Conservation (phyloP, 495 filamentous ascomycete species). For the Platismatia glauca region DNA sequence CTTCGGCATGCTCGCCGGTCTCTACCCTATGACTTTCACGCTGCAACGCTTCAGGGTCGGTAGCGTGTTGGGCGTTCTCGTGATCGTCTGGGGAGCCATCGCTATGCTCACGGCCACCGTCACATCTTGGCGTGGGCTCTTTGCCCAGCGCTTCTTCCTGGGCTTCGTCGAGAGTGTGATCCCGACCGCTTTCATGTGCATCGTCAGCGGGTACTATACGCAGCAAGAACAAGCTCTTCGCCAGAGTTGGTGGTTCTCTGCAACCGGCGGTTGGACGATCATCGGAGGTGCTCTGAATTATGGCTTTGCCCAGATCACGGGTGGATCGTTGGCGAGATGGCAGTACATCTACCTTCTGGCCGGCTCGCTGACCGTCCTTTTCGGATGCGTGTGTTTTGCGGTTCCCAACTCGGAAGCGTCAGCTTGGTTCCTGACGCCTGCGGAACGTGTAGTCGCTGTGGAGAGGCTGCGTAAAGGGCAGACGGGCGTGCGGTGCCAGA, state of each 20-base stretch:
- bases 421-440: slow-evolving; percentile 45
- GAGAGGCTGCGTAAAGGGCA: slow-evolving; percentile 45
- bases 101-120: slow-evolving; percentile 63
- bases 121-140: slow-evolving; percentile 54
- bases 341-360: slow-evolving; percentile 64
- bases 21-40: slow-evolving; percentile 63
- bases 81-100: slow-evolving; percentile 57
- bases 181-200: slow-evolving; percentile 60
- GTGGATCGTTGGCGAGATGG: slow-evolving; percentile 48
- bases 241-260: slow-evolving; percentile 63
- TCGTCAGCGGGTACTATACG: slow-evolving; percentile 57
- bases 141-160: slow-evolving; percentile 61
- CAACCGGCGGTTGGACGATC: slow-evolving; percentile 58
- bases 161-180: slow-evolving; percentile 61
- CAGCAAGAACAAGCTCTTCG: slow-evolving; percentile 58
- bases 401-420: slow-evolving; percentile 45
- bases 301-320: slow-evolving; percentile 56
- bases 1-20: slow-evolving; percentile 65
- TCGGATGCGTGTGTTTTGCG: slow-evolving; percentile 53
- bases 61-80: slow-evolving; percentile 52
- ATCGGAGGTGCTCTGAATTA: slow-evolving; percentile 61
- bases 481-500: slow-evolving; percentile 45
- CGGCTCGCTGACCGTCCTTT: slow-evolving; percentile 53
- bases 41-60: slow-evolving; percentile 57
- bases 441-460: slow-evolving; percentile 45